Conservation (phyloP, 352 stramenopile species). For the Phytophthora sojae region DNA sequence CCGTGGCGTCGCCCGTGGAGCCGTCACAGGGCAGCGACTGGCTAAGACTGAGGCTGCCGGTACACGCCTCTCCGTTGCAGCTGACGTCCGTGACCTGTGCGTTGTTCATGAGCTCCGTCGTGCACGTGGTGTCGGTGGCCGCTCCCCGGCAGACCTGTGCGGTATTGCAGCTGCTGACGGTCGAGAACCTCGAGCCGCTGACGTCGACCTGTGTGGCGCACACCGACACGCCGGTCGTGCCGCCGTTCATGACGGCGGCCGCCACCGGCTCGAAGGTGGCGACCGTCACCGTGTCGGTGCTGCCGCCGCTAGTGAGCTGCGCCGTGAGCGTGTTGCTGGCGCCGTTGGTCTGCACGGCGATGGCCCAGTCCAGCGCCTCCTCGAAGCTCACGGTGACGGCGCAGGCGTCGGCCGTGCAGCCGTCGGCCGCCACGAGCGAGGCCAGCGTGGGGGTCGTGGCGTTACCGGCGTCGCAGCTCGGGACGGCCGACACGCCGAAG, state of each 20-base stretch:
- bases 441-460: constrained; percentile 49
- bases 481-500: constrained; percentile 56
- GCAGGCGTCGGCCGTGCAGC: constrained; percentile 56
- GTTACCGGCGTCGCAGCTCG: constrained; percentile 54
- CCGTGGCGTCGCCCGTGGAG: constrained; percentile 32
- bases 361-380: constrained; percentile 68
- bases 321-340: constrained; percentile 59
- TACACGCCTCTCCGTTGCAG: constrained; percentile 56
- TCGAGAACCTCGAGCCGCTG: constrained; percentile 62
- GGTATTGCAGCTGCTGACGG: constrained; percentile 59
- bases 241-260: constrained; percentile 42
- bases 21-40: constrained; percentile 60
- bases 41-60: constrained; percentile 53
- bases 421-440: constrained; percentile 43
- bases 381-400: constrained; percentile 61
- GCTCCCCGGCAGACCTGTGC: constrained; percentile 66
- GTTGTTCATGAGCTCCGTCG: constrained; percentile 43
- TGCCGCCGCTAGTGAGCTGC: constrained; percentile 49
- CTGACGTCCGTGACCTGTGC: constrained; percentile 47
- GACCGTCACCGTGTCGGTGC: constrained; percentile 55
- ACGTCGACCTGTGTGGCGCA: constrained; percentile 58
- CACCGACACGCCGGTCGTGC: constrained; percentile 44
- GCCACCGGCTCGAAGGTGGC: constrained; percentile 47
- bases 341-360: constrained; percentile 53
- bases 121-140: constrained; percentile 51